phyloP scores from a whole-genome alignment of 192 early-diverging fungal species.

The Podila horticola region DNA sequence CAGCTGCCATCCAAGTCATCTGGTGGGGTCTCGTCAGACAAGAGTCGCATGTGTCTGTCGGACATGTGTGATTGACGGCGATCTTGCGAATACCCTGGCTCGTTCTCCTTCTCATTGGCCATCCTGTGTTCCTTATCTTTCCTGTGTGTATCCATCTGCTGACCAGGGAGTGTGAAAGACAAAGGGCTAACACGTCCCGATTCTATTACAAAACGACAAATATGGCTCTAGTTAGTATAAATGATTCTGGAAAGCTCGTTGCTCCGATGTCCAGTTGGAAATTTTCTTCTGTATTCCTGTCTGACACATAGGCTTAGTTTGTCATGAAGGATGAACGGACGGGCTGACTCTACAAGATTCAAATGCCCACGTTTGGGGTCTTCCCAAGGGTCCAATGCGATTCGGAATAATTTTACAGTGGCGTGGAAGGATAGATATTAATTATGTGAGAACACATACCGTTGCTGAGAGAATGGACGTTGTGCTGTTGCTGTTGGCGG shows the following conservation, averaged over 20 bases:
- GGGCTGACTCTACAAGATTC: background rate
- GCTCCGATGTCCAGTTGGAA: too few relatives aligned
- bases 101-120: slow-evolving; percentile 4
- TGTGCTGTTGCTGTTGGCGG: slow-evolving; percentile 8
- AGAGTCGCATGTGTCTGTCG: slow-evolving; percentile 33
- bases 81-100: background rate
- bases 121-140: background rate
- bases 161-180: background rate
- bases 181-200: background rate
- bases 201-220: background rate
- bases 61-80: slow-evolving; percentile 33
- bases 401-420: background rate
- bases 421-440: background rate
- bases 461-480: slow-evolving; percentile 1
- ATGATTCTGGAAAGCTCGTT: background rate
- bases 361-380: background rate
- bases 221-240: background rate
- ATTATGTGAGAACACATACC: slow-evolving; percentile 14
- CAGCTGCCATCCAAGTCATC: slow-evolving; percentile 44
- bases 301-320: too few relatives aligned
- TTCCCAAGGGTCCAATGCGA: background rate
- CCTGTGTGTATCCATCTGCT: background rate
- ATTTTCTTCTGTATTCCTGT: too few relatives aligned
- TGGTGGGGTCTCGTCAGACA: slow-evolving; percentile 42
- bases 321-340: too few relatives aligned